Percentiles rank a stretch among this genome's conserved stretches.
Conservation (phyloP, 2,329 filamentous ascomycete genomes). For the Cladosporium sp. region DNA sequence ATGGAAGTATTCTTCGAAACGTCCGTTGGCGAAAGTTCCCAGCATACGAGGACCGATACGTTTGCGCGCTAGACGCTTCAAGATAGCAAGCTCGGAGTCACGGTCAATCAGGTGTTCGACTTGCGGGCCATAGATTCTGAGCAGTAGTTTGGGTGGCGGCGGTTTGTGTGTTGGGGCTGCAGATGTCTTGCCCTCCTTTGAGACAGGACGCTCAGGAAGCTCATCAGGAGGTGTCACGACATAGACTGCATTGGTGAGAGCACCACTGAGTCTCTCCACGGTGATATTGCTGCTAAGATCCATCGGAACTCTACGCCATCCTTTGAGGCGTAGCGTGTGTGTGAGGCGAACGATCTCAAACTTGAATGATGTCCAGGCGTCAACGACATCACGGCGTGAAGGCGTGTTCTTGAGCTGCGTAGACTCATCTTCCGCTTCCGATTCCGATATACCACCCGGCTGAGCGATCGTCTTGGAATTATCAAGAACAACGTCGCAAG, state of each 20-base stretch:
- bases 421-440: slow-evolving; percentile 54
- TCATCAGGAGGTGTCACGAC: slow-evolving; percentile 80
- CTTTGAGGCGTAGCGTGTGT: slow-evolving; percentile 85
- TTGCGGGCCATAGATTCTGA: slow-evolving; percentile 92
- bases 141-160: slow-evolving; percentile 70
- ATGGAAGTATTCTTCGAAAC: slow-evolving; percentile 93
- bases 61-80: slow-evolving; percentile 83
- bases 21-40: slow-evolving; percentile 89
- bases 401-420: slow-evolving; percentile 30
- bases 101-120: slow-evolving; percentile 95
- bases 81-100: slow-evolving; percentile 82
- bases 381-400: slow-evolving; percentile 38
- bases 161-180: slow-evolving; percentile 43
- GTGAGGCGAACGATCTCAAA: slow-evolving; percentile 85
- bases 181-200: slow-evolving; percentile 40
- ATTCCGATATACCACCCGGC: slow-evolving; percentile 54
- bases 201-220: slow-evolving; percentile 44
- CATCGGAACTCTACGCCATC: slow-evolving; percentile 81
- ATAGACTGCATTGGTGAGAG: slow-evolving; percentile 94
- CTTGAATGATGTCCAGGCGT: slow-evolving; percentile 85
- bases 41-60: slow-evolving; percentile 89
- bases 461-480: slow-evolving; percentile 88
- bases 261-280: slow-evolving; percentile 80
- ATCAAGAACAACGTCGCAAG: slow-evolving; percentile 80
- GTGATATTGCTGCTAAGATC: slow-evolving; percentile 67